These are phyloP conservation scores for Melanogaster broomeanus DNA, from an alignment of 768 basidiomycete genomes.

Conservation along the genomic window DNA sequence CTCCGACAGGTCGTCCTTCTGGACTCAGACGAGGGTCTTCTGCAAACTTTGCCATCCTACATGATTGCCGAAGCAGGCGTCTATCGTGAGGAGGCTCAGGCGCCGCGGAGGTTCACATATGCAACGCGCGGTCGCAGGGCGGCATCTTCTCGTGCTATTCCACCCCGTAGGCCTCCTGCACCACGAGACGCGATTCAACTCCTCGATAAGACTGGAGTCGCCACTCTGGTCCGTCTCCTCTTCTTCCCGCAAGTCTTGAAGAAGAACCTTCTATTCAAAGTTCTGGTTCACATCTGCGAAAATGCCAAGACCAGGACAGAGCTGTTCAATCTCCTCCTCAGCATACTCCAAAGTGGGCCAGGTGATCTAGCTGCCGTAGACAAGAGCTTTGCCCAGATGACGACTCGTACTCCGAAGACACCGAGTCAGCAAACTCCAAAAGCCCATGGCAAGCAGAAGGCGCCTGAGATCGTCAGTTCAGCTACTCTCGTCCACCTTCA, in stretches of 20 bases:
- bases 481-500: slow-evolving; percentile 53
- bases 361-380: slow-evolving; percentile 91
- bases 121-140: slow-evolving; percentile 30
- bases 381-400: slow-evolving; percentile 91
- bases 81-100: slow-evolving; percentile 59
- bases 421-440: slow-evolving; percentile 40
- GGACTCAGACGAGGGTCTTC: slow-evolving; percentile 85
- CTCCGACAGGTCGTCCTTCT: slow-evolving; percentile 89
- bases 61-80: slow-evolving; percentile 83
- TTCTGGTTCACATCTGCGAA: slow-evolving; percentile 94
- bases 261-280: slow-evolving; percentile 83
- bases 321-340: slow-evolving; percentile 91
- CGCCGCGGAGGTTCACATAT: slow-evolving; percentile 34
- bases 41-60: slow-evolving; percentile 78
- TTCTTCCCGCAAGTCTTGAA: slow-evolving; percentile 95
- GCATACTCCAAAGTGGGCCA: slow-evolving; percentile 92
- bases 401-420: slow-evolving; percentile 65
- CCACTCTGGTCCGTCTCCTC: slow-evolving; percentile 85
- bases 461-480: slow-evolving; percentile 52
- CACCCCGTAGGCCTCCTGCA: slow-evolving; percentile 50
- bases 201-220: slow-evolving; percentile 86
- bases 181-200: slow-evolving; percentile 91
- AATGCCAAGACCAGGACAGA: slow-evolving; percentile 90
- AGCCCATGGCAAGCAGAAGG: slow-evolving; percentile 70
- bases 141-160: slow-evolving; percentile 24